A percentile compares a stretch with the other conserved stretches of the same genome.
These are phyloP conservation scores for Geranium incanum DNA, from an alignment of 441 rosid genomes.

Conservation along the genomic window DNA sequence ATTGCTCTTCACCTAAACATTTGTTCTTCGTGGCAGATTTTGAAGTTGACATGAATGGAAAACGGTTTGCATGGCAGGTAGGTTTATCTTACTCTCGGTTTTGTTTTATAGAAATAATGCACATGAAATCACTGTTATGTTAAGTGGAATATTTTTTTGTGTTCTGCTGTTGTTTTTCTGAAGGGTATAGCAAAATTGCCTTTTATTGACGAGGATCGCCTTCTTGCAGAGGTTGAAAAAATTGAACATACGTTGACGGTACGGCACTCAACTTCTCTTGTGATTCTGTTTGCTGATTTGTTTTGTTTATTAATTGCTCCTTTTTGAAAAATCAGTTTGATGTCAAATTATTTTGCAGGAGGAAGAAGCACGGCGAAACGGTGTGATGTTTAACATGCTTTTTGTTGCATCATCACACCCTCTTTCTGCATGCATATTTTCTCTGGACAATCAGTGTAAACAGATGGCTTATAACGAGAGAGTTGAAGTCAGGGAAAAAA, in stretches of 20 bases:
- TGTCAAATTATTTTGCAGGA: slow-evolving; percentile 19
- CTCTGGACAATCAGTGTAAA: slow-evolving; percentile 11
- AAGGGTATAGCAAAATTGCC: slow-evolving; percentile 28
- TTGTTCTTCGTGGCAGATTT: slow-evolving; percentile 19
- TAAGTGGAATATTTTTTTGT: not conserved
- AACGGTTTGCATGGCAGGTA: slow-evolving; percentile 29
- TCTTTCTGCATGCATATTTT: slow-evolving; percentile 16
- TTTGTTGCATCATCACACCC: slow-evolving; percentile 27
- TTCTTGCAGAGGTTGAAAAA: slow-evolving; percentile 27
- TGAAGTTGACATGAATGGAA: slow-evolving; percentile 29
- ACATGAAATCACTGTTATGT: not conserved
- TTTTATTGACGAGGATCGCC: slow-evolving; percentile 31
- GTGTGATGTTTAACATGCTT: slow-evolving; percentile 20
- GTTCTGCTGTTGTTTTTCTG: not conserved
- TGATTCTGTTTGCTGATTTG: not conserved
- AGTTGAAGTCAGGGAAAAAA: slow-evolving; percentile 6
- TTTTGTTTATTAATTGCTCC: not conserved
- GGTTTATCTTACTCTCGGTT: not conserved
- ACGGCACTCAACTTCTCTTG: not conserved
- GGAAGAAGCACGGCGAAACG: slow-evolving; percentile 30
- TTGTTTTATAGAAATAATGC: not conserved
- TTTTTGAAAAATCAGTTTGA: not conserved
- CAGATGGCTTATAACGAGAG: slow-evolving; percentile 7
- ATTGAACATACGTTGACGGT: slow-evolving; percentile 31
- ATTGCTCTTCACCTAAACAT: not conserved